Base-by-base conservation (phyloP, 2,329 filamentous ascomycete species). In the Neonectria hederae region DNA sequence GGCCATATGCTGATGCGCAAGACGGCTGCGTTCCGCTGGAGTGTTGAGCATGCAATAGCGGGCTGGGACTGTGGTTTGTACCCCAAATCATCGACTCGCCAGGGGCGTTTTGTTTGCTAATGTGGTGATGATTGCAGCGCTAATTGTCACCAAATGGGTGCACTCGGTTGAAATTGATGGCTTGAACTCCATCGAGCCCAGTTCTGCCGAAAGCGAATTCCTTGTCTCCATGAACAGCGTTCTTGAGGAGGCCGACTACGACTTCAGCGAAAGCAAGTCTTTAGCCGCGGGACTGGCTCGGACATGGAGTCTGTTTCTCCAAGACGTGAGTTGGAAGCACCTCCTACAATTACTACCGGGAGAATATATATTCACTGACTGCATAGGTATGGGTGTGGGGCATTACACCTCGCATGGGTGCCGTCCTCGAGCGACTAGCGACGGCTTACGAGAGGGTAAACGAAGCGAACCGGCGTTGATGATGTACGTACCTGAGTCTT, bases 371-470 rank as follows among this genome's bases (percentile, higher is more conserved):
- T 42, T 51, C n/a, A 48, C 28, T 32, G n/a, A 26, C 40, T 19
- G 32, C 19, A 1, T 19, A 67, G 65, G 65, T 67, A 5, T 67
- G 65, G 65, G 30, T 67, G 49, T 67, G 65, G 65, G 65, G 59
- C 9, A 67, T 67, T 24, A 65, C 65, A 35, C 65, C 65, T 11
- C 51, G 55, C 4, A 67, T 67, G 65, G 65, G 65, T 10, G 24
- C 40, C 10, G 21, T 40, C 38, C 49, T 67, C 1, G 55, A 59
- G 14, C 40, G 13, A 17, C n/a, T 67, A 14, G 65, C 65, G 17
- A 42, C 42, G 3, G 57, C 48, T 5, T 66, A 66, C 40, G 60
- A 63, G 14, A 30, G 40, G 28, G 35, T 57, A 5, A 24, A 17
- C 3, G 46, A 53, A n/a, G 51, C 46, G 6, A 53, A 52, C 24